Conservation (phyloP, 1,139 yeast genomes). For the Arxiozyma bovina region DNA sequence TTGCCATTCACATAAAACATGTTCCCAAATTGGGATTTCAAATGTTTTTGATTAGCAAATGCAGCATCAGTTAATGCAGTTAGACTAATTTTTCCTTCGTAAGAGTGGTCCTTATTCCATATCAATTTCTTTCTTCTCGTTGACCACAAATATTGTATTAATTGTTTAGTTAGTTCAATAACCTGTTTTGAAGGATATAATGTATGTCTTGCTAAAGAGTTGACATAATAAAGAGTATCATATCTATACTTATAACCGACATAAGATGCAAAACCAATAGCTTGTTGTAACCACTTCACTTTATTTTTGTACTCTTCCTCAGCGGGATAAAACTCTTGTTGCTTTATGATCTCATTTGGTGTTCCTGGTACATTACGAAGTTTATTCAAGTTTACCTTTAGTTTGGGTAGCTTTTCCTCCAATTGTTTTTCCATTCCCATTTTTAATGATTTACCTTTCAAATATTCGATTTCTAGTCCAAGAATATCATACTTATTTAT, state of each 20-base stretch:
- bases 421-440: slow-evolving; percentile 8
- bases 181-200: not conserved
- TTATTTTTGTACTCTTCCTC: slow-evolving; percentile 1
- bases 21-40: too few relatives aligned
- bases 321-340: not conserved
- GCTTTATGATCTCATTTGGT: not conserved
- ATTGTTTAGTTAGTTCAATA: not conserved
- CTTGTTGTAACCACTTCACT: slow-evolving; percentile 6
- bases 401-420: not conserved
- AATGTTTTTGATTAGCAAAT: not conserved
- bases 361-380: too few relatives aligned
- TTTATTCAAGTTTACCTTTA: slow-evolving; percentile 1
- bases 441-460: not conserved
- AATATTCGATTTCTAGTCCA: slow-evolving; percentile 8
- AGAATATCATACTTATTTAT: slow-evolving; percentile 5
- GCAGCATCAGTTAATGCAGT: too few relatives aligned
- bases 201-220: slow-evolving; percentile 6
- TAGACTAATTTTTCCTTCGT: too few relatives aligned
- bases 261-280: slow-evolving; percentile 6
- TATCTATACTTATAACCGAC: slow-evolving; percentile 6
- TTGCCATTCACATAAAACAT: too few relatives aligned
- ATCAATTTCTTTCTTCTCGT: slow-evolving; percentile 2
- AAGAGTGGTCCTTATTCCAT: not conserved
- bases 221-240: slow-evolving; percentile 5
- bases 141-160: slow-evolving; percentile 3